Evolutionary conservation across 108 stramenopile genomes (phyloP).

Genomic region (Cylindrotheca fusiformis): DNA sequence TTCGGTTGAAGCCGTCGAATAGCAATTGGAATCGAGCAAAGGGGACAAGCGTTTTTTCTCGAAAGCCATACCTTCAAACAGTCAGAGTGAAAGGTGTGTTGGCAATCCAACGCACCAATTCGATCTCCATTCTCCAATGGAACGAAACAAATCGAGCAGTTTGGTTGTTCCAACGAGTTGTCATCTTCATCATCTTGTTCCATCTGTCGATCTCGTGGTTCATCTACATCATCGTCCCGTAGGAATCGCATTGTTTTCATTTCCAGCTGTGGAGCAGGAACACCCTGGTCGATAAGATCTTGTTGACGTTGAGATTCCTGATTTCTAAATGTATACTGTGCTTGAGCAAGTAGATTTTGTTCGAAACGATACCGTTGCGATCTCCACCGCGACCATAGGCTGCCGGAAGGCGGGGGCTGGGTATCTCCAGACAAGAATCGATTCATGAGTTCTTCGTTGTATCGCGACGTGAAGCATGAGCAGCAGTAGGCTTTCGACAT

Average conservation of each 20-base stretch:
- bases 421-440: constrained; percentile 3
- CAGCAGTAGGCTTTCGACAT: constrained; percentile 13
- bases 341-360: constrained; percentile 17
- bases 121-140: constrained; percentile 70
- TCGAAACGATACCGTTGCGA: constrained; percentile 22
- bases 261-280: constrained; percentile 18
- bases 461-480: not conserved
- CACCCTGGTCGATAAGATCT: constrained; percentile 3
- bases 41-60: constrained; percentile 68
- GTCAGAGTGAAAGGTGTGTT: constrained; percentile 66
- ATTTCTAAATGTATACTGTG: constrained; percentile 22
- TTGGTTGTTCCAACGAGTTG: constrained; percentile 8
- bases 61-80: constrained; percentile 71
- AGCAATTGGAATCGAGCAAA: constrained; percentile 41
- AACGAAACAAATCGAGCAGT: constrained; percentile 69
- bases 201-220: not conserved
- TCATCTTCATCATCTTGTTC: constrained; percentile 7
- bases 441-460: constrained; percentile 5
- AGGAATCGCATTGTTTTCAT: constrained; percentile 19
- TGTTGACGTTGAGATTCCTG: constrained; percentile 13
- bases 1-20: not conserved
- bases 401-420: not conserved
- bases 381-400: constrained; percentile 1
- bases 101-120: constrained; percentile 66
- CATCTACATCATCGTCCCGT: not conserved